Evolutionary conservation across 306 rosid genomes (phyloP), one percentile per base, ranked within the genome.

Genomic region (Echinosophora koreensis): DNA sequence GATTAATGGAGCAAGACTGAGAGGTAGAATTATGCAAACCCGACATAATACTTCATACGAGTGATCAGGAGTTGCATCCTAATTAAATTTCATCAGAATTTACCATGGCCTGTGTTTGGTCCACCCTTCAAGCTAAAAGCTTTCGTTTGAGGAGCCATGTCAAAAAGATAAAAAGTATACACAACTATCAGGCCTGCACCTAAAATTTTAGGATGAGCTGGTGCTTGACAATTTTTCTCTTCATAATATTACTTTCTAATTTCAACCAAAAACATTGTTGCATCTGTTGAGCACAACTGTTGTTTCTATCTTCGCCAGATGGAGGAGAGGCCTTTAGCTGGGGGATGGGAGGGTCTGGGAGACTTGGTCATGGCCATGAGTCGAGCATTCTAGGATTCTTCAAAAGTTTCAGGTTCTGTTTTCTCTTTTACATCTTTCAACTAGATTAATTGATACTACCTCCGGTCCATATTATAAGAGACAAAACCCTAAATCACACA

Each of bases 331-430:
- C 87, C 69, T 86, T 92, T 71, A 94, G 98, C 78, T 94, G 98
- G 98, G 98, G 98, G 32, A 74, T 81, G 71, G 98, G 97, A 83
- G 91, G 76, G 34, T 94, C 89, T 58, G 98, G 98, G 76, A 89
- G 89, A 84, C 97, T 94, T 84, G 98, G 97, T 78, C 98, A 94
- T 84, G 94, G 90, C 69, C 90, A 79, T 37, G 91, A 90, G 74
- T 84, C 93, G 62, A 80, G 90, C 74, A 57, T 87, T 66, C 86
- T 88, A 59, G 94, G 96, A 67, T 85, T 94, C 89, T 82, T 86
- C 76, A 88, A 77, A 83, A 92, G 90, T 72, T 60, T 66, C 87
- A 85, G 97, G 93, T 94, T 86, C 35, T 22, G 3, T 47, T 37
- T 71, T 49, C 27, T 66, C 67, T 11, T 74, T 35, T 6, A 44